Evolutionary conservation across 257 asterid genomes (phyloP), one percentile per base, ranked within the genome.

Genomic region (Solanum paucissectum): DNA sequence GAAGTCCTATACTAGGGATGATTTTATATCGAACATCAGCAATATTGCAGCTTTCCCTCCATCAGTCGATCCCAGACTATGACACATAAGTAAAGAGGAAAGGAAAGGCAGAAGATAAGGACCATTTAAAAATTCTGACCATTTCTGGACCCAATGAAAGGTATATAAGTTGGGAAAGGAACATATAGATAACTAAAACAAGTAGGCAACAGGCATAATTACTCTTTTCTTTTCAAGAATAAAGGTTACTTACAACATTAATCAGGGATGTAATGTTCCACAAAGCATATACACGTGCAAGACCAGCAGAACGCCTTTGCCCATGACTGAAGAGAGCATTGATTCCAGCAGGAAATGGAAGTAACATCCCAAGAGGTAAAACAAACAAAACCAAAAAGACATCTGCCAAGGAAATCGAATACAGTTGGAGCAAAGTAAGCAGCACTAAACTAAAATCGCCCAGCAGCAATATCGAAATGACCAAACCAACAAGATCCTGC

Each of bases 401-500:
- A 46, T 95, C 96, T 46, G 89, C 96, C 87, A 97, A 90, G 86
- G 99, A 96, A 87, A 97, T 92, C 75, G 99, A 97, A 89, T 93
- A 97, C 93, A 97, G 87, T 96, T 96, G 99, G 91, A 97, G 99
- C 92, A 97, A 90, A 64, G 98, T 96, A 88, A 97, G 98, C 96
- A 97, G 91, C 83, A 97, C 98, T 87, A 97, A 92, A 92, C 99
- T 96, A 93, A 97, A 96, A 92, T 97, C 99, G 84, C 99, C 99
- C 81, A 96, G 93, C 88, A 97, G 99, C 91, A 97, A 94, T 91
- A 97, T 92, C 46, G 99, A 97, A 87, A 97, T 94, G 87, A 96
- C 95, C 95, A 96, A 90, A 77, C 99, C 99, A 55, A 97, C 99
- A 90, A 97, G 98, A 93, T 97, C 99, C 99, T 96, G 98, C 95